A percentile compares a stretch with the other conserved stretches of the same genome.
These are phyloP conservation scores for Trametes hirsuta DNA, from an alignment of 1,284 basidiomycete genomes.

Conservation along the genomic window DNA sequence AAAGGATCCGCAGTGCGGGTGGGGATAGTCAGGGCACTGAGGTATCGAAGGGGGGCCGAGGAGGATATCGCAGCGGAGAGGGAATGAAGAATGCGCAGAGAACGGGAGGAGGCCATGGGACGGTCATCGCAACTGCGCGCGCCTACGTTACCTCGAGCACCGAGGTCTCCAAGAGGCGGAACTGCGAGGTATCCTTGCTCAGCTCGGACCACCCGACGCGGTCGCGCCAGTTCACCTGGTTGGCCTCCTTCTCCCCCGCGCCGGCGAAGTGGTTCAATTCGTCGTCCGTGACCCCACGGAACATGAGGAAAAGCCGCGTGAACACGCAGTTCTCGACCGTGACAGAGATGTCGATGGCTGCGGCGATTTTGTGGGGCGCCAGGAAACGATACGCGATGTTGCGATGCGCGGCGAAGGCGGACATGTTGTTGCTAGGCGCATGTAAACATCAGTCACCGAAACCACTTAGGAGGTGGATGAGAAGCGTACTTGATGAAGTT, in stretches of 20 bases:
- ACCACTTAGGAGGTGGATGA: neutral
- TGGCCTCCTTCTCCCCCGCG: slow-evolving; percentile 85
- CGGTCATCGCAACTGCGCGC: neutral
- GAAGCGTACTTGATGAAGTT: slow-evolving; percentile 71
- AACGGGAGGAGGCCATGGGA: neutral
- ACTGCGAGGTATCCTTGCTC: slow-evolving; percentile 69
- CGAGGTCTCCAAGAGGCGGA: slow-evolving; percentile 77
- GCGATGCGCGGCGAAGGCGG: slow-evolving; percentile 70
- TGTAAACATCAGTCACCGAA: slow-evolving; percentile 2
- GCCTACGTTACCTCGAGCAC: slow-evolving; percentile 62
- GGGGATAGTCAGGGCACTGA: neutral
- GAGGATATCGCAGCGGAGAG: slow-evolving; percentile 17
- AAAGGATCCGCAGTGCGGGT: neutral
- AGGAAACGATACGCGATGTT: slow-evolving; percentile 88
- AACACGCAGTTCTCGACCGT: slow-evolving; percentile 77
- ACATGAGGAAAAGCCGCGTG: slow-evolving; percentile 83
- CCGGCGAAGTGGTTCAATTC: slow-evolving; percentile 71
- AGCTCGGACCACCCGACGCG: slow-evolving; percentile 77
- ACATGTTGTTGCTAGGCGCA: slow-evolving; percentile 65
- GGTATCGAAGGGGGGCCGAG: slow-evolving; percentile 4
- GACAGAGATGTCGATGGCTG: slow-evolving; percentile 83
- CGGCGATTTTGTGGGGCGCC: slow-evolving; percentile 71
- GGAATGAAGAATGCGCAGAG: neutral
- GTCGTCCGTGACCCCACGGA: slow-evolving; percentile 78
- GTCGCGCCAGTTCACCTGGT: slow-evolving; percentile 75